phyloP scores from a whole-genome alignment of 2,329 filamentous ascomycete genomes.

The Dothiorella sarmentorum region DNA sequence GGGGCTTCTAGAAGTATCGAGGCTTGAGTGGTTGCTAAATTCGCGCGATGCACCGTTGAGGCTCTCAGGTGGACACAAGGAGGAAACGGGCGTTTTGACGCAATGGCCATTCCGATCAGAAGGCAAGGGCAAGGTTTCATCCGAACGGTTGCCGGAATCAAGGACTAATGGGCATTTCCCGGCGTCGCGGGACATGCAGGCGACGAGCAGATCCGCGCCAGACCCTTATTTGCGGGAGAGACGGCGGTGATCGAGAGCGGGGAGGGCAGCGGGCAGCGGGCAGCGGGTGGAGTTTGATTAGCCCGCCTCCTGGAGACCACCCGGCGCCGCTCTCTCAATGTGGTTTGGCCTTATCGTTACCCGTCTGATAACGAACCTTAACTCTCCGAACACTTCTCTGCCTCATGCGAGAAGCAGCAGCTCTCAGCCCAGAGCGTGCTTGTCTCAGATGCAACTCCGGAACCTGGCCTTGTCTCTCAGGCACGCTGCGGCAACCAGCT shows the following conservation, averaged over 20 bases:
- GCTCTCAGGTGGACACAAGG: background rate
- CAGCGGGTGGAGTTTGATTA: background rate
- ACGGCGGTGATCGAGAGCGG: background rate
- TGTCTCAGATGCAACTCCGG: background rate
- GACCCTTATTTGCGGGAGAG: slow-evolving; percentile 1
- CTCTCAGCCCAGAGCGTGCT: background rate
- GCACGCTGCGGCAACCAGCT: background rate
- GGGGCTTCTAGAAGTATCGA: background rate
- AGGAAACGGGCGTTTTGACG: slow-evolving; percentile 1
- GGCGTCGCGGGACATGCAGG: background rate
- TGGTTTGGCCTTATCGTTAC: background rate
- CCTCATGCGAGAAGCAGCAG: background rate
- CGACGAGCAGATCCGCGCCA: background rate
- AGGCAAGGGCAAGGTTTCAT: slow-evolving; percentile 2
- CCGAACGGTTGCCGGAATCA: background rate
- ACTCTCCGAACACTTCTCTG: background rate
- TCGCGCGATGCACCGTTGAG: background rate
- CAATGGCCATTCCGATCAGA: too few relatives aligned
- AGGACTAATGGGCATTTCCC: background rate
- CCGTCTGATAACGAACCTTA: background rate
- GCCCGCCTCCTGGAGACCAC: background rate
- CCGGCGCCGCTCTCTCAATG: background rate
- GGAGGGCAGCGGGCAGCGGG: background rate
- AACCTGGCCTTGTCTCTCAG: background rate
- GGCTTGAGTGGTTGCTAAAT: too few relatives aligned